Evolutionary conservation across 352 stramenopile genomes (phyloP).

Genomic region (Thraustochytrium sp.): DNA sequence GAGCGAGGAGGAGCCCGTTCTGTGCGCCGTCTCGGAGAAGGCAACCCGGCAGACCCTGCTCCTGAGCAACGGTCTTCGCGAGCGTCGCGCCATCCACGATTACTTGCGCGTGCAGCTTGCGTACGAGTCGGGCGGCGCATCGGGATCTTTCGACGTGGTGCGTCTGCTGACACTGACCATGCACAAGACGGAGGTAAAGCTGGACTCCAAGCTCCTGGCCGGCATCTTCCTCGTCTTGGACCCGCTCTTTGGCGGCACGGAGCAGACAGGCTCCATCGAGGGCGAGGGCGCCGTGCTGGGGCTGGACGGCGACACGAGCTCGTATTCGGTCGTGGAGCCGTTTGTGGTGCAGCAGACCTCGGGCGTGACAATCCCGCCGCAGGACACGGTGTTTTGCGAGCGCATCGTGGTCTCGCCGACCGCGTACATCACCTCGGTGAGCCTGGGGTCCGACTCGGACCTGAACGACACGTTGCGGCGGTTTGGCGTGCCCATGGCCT

Average conservation of each 20-base stretch:
- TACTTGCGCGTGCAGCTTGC: constrained; percentile 5
- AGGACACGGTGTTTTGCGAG: constrained; percentile 38
- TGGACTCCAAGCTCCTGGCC: not conserved
- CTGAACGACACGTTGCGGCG: not conserved
- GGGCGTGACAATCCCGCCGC: not conserved
- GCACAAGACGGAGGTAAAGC: constrained; percentile 20
- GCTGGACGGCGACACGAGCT: not conserved
- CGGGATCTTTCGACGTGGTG: constrained; percentile 26
- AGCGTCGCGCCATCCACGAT: not conserved
- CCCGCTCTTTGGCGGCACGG: not conserved
- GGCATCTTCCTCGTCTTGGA: not conserved
- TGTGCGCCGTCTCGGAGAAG: constrained; percentile 8
- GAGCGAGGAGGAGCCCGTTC: not conserved
- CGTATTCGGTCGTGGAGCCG: not conserved
- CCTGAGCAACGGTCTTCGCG: not conserved
- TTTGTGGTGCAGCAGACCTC: not conserved
- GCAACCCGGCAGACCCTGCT: not conserved
- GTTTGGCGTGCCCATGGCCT: not conserved
- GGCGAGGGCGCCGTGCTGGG: constrained; percentile 24
- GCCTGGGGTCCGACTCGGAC: not conserved
- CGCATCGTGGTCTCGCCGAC: not conserved
- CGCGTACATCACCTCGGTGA: constrained; percentile 11
- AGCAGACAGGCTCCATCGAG: not conserved
- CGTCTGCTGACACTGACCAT: not conserved
- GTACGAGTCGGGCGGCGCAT: not conserved